phyloP scores from a whole-genome alignment of 345 rosid species.

The Hibiscus syriacus region DNA sequence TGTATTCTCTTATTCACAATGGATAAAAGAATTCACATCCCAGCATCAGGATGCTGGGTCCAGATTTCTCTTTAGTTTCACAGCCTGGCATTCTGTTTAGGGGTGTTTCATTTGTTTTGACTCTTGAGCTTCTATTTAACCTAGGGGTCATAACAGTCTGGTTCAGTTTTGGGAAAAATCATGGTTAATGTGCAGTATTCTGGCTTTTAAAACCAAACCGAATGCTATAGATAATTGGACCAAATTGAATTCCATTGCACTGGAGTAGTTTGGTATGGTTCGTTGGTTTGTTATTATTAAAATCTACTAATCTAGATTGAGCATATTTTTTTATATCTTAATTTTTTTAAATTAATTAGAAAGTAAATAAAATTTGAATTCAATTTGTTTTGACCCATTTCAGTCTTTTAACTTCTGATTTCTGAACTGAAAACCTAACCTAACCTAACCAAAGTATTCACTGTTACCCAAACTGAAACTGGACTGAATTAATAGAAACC shows the following conservation, averaged over 20 bases:
- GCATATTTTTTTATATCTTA: background rate
- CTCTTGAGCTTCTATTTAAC: background rate
- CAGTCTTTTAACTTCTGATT: background rate
- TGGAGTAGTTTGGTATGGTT: background rate
- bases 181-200: background rate
- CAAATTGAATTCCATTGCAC: background rate
- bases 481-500: background rate
- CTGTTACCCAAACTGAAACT: background rate
- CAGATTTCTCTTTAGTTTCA: conserved; percentile 1
- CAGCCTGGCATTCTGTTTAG: background rate
- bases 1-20: background rate
- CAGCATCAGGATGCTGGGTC: background rate
- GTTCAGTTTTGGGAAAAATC: background rate
- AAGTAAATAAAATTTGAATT: background rate
- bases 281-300: background rate
- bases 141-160: background rate
- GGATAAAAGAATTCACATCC: too few species aligned
- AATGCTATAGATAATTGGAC: background rate
- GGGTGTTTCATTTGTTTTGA: background rate
- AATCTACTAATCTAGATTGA: background rate
- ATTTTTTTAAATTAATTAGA: background rate
- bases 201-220: background rate
- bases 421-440: background rate
- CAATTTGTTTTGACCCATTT: background rate
- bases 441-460: background rate